Conservation (phyloP, 2,329 filamentous ascomycete species). For the Verticillium klebahnii region DNA sequence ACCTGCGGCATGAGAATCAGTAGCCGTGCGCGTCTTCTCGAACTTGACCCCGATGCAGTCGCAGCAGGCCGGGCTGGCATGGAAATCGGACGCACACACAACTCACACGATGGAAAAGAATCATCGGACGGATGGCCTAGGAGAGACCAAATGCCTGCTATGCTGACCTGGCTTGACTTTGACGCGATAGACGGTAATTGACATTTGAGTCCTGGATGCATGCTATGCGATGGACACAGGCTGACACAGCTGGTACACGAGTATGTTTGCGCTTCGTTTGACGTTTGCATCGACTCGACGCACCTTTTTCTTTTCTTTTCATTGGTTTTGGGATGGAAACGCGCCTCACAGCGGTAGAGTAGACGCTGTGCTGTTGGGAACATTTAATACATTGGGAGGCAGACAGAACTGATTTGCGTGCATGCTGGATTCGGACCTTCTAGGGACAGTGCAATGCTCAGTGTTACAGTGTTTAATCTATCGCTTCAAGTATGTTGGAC, state of each 20-base stretch:
- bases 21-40: neutral
- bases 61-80: neutral
- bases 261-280: slow-evolving; percentile 28
- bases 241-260: slow-evolving; percentile 11
- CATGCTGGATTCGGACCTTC: neutral
- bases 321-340: neutral
- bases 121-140: neutral
- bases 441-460: neutral
- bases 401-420: neutral
- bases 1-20: neutral
- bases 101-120: neutral
- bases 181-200: slow-evolving; percentile 15
- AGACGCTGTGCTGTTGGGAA: neutral
- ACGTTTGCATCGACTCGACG: neutral
- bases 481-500: too few species aligned
- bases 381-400: neutral
- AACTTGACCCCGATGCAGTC: neutral
- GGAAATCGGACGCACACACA: neutral
- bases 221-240: neutral
- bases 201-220: slow-evolving; percentile 4
- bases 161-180: neutral
- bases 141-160: neutral
- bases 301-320: slow-evolving; percentile 6
- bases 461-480: too few species aligned
- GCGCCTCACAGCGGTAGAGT: neutral